Evolutionary conservation across 164 flowering plant species (phyloP).

Genomic region (Stephania yunnanensis): DNA sequence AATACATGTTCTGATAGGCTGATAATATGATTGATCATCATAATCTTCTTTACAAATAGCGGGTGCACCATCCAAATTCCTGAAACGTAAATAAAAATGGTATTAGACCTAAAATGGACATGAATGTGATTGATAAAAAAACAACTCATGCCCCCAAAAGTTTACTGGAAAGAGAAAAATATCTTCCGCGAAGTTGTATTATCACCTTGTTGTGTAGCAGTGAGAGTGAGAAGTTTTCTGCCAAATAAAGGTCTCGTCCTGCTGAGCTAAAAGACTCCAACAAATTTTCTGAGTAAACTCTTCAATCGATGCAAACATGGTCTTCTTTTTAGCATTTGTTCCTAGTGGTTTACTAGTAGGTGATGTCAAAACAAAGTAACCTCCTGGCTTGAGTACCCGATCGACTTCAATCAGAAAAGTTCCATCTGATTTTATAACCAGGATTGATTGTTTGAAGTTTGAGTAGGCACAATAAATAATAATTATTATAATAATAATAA

Average conservation of each 20-base stretch:
- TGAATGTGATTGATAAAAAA: neutral
- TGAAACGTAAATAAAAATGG: constrained; percentile 23
- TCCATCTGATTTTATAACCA: constrained; percentile 52
- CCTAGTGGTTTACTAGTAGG: constrained; percentile 43
- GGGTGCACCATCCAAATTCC: constrained; percentile 51
- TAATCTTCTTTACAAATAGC: constrained; percentile 58
- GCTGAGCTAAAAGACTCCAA: constrained; percentile 86
- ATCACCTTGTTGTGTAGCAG: constrained; percentile 80
- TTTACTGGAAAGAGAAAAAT: neutral
- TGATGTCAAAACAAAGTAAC: constrained; percentile 88
- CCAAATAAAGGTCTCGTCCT: constrained; percentile 93
- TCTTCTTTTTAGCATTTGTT: constrained; percentile 36
- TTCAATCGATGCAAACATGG: constrained; percentile 44
- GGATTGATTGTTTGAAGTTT: neutral
- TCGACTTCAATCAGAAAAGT: constrained; percentile 80
- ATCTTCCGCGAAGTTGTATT: neutral
- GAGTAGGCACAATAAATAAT: too few species aligned
- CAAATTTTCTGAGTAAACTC: constrained; percentile 63
- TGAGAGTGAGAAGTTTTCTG: constrained; percentile 73
- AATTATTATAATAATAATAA: too few species aligned
- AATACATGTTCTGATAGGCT: constrained; percentile 69
- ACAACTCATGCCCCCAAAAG: neutral
- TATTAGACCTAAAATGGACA: neutral
- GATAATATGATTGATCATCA: constrained; percentile 59
- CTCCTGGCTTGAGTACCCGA: constrained; percentile 90